Base-by-base conservation (phyloP, 306 rosid species). In the Purshia tridentata region DNA sequence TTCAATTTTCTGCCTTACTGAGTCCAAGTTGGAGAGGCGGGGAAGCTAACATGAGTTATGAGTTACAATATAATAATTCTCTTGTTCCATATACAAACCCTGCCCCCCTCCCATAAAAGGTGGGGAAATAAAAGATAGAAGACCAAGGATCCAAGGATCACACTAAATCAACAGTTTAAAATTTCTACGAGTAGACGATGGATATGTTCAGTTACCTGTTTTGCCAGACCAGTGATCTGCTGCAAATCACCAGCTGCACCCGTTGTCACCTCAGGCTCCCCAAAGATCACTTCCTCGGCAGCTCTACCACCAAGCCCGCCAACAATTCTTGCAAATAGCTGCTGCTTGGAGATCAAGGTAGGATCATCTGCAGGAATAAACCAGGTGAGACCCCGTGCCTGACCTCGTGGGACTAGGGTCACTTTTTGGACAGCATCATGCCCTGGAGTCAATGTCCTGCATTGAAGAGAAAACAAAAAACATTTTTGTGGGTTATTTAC, bases 251-350 rank as follows among this genome's bases (percentile, higher is more conserved):
- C 96, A 70, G 90, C 97, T 65, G 97, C 98, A 77, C 97, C 97
- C 47, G 99, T 94, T 73, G 99, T 94, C 82, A 94, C 92, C 88
- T 94, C 99, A 18, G 97, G 89, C 80, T 94, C 96, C 59, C 99
- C 97, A 69, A 94, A 94, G 79, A 94, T 91, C 54, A 94, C 66
- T 84, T 91, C 99, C 88, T 94, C 99, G 2, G 99, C 96, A 15
- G 99, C 99, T 88, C 96, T 87, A 70, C 99, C 99, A 73, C 99
- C 96, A 47, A 91, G 90, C 77, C 99, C 97, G 53, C 99, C 99
- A 37, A 94, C 99, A 73, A 94, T 87, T 88, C 99, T 90, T 29
- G 99, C 99, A 75, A 91, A 94, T n/a, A 94, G 90, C 81, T 94
- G 97, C 83, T 89, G 97, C 87, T 84, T 94, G 47, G 99, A 94